Evolutionary conservation across 148 eudicot species (phyloP), one percentile per base, ranked within the genome.

Genomic region (Cornus kousa): DNA sequence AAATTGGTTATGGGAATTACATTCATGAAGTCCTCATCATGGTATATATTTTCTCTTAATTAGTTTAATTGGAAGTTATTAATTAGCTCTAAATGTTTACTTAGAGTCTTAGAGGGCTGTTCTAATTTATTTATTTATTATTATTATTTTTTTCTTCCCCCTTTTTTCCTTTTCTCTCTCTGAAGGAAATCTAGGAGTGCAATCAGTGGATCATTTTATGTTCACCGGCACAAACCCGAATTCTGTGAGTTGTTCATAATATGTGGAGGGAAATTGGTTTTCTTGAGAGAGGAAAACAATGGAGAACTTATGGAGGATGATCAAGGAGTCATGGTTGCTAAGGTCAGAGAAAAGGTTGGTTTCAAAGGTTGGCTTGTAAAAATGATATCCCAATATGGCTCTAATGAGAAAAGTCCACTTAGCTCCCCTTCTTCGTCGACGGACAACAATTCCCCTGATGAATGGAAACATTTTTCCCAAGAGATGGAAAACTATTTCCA

Each of bases 1-100:
- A 94, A 88, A 67, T 82, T 94, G 77, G 98, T 94, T 22, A 86
- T 92, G 90, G 90, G 87, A 9, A 79, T 92, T 71, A 76, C 90
- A 11, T 72, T 84, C 82, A 81, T 89, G 85, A 88, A 82, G 77
- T 83, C 91, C 71, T 87, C 93, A 66, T 82, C 92, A 74, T 82
- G 93, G 95, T 93, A 87, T 71, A 6, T 43, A 4, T 6, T 43
- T 4, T 43, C 8, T 43, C 10, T 9, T 43, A 43, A 43, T 43
- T 43, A 43, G 48, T 43, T 43, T 43, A 2, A 3, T 43, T 6
- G 4, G 7, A 43, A 6, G 48, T 62, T 62, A 48, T 35, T 35
- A 35, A 35, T 48, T 48, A 48, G 53, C 53, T 53, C 17, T 12
- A 53, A 53, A 11, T 53, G 17, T 11, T 43, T 57, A 19, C 2